phyloP scores from a whole-genome alignment of 495 filamentous ascomycete genomes.

The Aspergillus olivimuriae region DNA sequence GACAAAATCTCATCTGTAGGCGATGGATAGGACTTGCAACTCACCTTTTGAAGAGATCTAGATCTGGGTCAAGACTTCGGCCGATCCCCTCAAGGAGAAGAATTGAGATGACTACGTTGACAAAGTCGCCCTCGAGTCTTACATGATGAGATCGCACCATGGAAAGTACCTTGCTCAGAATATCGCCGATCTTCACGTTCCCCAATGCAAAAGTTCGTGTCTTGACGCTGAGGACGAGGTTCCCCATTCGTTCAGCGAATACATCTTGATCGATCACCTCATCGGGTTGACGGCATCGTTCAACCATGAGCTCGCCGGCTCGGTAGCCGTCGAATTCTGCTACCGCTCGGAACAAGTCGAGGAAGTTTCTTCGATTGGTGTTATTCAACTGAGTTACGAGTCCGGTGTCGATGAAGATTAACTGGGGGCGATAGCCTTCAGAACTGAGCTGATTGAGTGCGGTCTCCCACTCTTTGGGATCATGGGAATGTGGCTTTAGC shows the following conservation, averaged over 20 bases:
- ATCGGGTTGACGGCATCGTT: slow-evolving; percentile 85
- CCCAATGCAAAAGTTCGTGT: slow-evolving; percentile 84
- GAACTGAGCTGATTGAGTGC: slow-evolving; percentile 73
- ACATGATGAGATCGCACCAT: slow-evolving; percentile 97
- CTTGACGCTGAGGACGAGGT: slow-evolving; percentile 86
- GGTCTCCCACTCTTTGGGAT: slow-evolving; percentile 60
- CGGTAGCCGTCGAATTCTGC: slow-evolving; percentile 97
- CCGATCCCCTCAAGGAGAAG: slow-evolving; percentile 93
- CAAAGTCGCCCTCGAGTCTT: slow-evolving; percentile 92
- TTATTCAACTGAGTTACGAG: slow-evolving; percentile 91
- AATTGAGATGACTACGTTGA: slow-evolving; percentile 96
- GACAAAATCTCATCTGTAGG: no score
- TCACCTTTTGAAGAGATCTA: slow-evolving; percentile 82
- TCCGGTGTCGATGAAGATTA: slow-evolving; percentile 97
- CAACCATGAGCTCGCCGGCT: slow-evolving; percentile 92
- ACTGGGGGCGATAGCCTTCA: slow-evolving; percentile 87
- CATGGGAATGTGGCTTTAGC: slow-evolving; percentile 63
- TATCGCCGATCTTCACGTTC: slow-evolving; percentile 93
- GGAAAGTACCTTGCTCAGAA: slow-evolving; percentile 77
- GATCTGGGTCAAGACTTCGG: slow-evolving; percentile 71
- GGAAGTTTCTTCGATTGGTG: slow-evolving; percentile 81
- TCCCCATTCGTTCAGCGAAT: slow-evolving; percentile 94
- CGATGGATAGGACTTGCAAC: no score
- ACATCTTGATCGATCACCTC: slow-evolving; percentile 81
- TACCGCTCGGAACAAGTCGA: slow-evolving; percentile 92